Conservation (phyloP, 495 filamentous ascomycete genomes). For the Lasiosphaeria ovina region DNA sequence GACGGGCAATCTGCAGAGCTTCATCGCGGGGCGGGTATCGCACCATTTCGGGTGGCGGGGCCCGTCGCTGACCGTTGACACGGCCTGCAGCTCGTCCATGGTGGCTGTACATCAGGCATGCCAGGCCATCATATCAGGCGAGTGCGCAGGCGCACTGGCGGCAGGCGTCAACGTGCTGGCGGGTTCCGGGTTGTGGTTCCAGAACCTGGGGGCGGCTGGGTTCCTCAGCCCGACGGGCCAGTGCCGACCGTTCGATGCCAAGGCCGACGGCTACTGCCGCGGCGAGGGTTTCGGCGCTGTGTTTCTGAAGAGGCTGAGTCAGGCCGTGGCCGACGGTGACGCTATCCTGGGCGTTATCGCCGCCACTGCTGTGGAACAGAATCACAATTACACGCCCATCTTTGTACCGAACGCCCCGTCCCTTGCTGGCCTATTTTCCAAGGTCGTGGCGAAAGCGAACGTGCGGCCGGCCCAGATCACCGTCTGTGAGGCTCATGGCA, state of each 20-base stretch:
- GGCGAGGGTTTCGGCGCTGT: constrained; percentile 57
- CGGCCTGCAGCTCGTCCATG: constrained; percentile 55
- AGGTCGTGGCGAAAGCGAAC: constrained; percentile 42
- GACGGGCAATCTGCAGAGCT: constrained; percentile 12
- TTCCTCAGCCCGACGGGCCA: constrained; percentile 42
- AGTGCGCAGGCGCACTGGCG: constrained; percentile 42
- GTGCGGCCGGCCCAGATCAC: constrained; percentile 40
- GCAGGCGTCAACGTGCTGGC: constrained; percentile 38
- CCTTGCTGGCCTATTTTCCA: constrained; percentile 49
- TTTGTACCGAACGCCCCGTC: constrained; percentile 49
- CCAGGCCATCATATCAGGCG: constrained; percentile 42
- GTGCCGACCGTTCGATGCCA: constrained; percentile 57
- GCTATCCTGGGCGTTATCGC: constrained; percentile 59
- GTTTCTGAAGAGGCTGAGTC: constrained; percentile 52
- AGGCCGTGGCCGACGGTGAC: constrained; percentile 48
- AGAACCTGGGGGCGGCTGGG: constrained; percentile 40
- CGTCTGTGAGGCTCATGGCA: constrained; percentile 47
- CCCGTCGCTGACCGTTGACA: constrained; percentile 43
- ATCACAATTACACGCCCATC: constrained; percentile 49
- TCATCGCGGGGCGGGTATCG: constrained; percentile 49
- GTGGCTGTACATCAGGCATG: constrained; percentile 51
- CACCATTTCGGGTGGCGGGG: constrained; percentile 47
- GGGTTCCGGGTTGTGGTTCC: constrained; percentile 44
- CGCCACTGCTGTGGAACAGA: constrained; percentile 51
- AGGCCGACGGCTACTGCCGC: constrained; percentile 61